Conservation (phyloP, 75 land plant genomes). For the Sequoiadendron giganteum region DNA sequence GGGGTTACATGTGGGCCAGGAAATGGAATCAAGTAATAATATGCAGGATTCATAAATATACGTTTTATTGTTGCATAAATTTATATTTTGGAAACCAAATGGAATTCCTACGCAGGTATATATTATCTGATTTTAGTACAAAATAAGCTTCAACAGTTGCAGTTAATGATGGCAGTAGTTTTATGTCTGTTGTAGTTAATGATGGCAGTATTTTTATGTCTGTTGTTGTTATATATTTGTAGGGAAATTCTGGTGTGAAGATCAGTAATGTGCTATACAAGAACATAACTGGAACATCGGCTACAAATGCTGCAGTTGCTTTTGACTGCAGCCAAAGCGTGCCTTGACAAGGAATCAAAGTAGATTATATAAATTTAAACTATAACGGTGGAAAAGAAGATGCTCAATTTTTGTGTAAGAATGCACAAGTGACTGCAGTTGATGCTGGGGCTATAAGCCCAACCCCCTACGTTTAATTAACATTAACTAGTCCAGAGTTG, state of each 20-base stretch:
- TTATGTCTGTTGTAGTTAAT: too few species aligned
- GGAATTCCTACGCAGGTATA: not conserved
- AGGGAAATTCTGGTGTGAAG: conserved; percentile 42
- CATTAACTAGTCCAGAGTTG: not conserved
- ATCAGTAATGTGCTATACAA: conserved; percentile 44
- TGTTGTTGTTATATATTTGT: not conserved
- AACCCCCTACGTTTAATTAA: not conserved
- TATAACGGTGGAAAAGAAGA: not conserved
- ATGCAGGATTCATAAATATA: too few species aligned
- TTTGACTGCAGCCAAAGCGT: conserved; percentile 55
- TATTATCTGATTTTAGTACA: not conserved
- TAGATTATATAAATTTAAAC: conserved; percentile 36
- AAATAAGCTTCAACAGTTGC: too few species aligned
- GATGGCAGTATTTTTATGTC: too few species aligned
- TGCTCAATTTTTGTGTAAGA: conserved; percentile 19
- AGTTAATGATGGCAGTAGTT: too few species aligned
- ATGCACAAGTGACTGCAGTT: conserved; percentile 12
- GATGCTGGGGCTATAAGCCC: conserved; percentile 5
- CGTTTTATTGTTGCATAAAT: too few species aligned
- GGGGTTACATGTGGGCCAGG: conserved; percentile 65
- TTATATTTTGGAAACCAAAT: not conserved
- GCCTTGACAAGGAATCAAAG: conserved; percentile 45
- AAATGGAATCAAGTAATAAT: conserved; percentile 47
- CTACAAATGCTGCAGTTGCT: conserved; percentile 50
- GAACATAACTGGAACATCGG: conserved; percentile 63